phyloP scores from a whole-genome alignment of 331 rosid genomes.

The Malus hybrid region DNA sequence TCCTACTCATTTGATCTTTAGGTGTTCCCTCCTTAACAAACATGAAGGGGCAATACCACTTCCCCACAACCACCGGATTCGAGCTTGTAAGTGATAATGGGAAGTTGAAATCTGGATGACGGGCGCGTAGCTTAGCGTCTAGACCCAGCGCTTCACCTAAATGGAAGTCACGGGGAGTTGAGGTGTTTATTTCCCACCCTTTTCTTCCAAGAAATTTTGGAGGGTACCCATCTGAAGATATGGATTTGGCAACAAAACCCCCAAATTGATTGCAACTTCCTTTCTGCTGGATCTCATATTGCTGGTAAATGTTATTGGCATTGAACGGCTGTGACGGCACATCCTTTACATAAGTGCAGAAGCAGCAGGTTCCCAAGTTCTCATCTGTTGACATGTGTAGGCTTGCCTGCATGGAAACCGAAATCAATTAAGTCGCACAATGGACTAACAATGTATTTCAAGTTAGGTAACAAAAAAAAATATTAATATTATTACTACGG shows the following conservation, averaged over 20 bases:
- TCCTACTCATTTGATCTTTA: constrained; percentile 17
- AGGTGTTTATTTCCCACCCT: constrained; percentile 9
- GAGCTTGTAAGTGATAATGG: constrained; percentile 6
- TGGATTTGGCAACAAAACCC: constrained; percentile 14
- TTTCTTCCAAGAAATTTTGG: constrained; percentile 8
- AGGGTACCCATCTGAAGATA: constrained; percentile 10
- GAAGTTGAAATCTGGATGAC: constrained; percentile 24
- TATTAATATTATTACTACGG: no score
- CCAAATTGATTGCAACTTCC: neutral
- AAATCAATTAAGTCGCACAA: no score
- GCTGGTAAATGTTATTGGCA: constrained; percentile 30
- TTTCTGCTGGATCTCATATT: constrained; percentile 14
- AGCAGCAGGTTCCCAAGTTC: constrained; percentile 35
- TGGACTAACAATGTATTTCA: no score
- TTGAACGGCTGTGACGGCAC: constrained; percentile 27
- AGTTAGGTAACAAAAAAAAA: no score
- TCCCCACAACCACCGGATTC: constrained; percentile 23
- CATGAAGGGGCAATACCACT: constrained; percentile 38
- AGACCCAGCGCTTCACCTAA: constrained; percentile 25
- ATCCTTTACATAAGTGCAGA: constrained; percentile 13
- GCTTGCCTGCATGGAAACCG: constrained; percentile 11
- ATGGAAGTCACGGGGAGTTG: constrained; percentile 3
- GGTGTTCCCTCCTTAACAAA: no score
- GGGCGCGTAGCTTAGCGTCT: constrained; percentile 10
- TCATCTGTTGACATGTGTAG: constrained; percentile 27